Evolutionary conservation across 441 rosid genomes (phyloP), one percentile per base, ranked within the genome.

Genomic region (Biscutella laevigata): DNA sequence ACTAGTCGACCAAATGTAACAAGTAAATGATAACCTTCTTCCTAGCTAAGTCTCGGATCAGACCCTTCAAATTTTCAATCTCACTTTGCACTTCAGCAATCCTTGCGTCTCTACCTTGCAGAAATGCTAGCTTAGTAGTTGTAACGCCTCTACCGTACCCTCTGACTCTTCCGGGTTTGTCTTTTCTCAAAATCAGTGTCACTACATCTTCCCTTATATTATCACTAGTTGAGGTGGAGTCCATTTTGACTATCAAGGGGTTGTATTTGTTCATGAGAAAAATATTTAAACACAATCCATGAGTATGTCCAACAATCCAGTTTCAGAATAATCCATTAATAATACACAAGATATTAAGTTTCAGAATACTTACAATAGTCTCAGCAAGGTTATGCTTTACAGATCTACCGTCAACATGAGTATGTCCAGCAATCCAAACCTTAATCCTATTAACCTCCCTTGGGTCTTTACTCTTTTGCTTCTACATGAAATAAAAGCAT

Each of bases 211-310:
- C 42, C 25, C 8, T 34, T 11, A 50, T 34, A 14, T 50, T 34
- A 12, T 13, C 39, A 30, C 20, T 3, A 17, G 14, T 4, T 1
- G 56, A 33, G 13, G 56, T 50, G 4, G 42, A 50, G 39, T 13
- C 56, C 42, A 50, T 34, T 35, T 50, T 6, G n/a, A 34, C 42
- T 50, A 20, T 50, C 56, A 33, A 48, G 11, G 0, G 35, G 13
- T 8, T 15, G 10, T 27, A 27, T 9, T 28, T 45, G 6, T 15
- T 47, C 36, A 15, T 29, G 6, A 21, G 7, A 40, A 14, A 40
- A 3, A 36, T 2, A 7, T 17, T 3, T 7, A 1, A 14, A 16
- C n/a, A 36, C 2, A 17, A 17, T 17, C 20, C 20, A 17, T 17
- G 20, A 17, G 20, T 17, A 17, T 17, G 1, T 17, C 20, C 20